Percentiles rank a stretch among this genome's conserved stretches.
These are phyloP conservation scores for Deuterostichococcus epilithicus DNA, from an alignment of 139 green algal genomes.

Conservation along the genomic window DNA sequence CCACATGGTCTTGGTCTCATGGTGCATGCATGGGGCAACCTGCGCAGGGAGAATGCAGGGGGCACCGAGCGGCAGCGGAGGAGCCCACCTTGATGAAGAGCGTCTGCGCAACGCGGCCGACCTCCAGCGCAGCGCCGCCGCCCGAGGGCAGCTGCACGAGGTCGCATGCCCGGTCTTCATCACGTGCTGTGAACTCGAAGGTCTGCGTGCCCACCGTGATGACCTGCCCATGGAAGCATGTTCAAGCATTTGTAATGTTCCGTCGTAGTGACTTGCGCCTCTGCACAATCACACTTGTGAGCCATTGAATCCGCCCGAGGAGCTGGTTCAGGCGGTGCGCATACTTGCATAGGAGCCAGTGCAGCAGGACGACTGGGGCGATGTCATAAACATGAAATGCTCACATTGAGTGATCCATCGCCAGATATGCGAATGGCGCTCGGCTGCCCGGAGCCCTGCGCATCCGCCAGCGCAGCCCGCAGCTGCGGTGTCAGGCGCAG, in stretches of 20 bases:
- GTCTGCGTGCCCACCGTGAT: neutral
- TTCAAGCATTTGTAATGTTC: neutral
- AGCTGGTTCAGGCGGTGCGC: neutral
- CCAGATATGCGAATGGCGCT: neutral
- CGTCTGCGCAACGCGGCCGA: neutral
- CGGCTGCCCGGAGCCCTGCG: neutral
- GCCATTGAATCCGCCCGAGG: no score
- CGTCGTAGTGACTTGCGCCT: neutral
- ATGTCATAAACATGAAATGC: neutral
- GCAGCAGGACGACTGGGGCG: neutral
- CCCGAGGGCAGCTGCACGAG: neutral
- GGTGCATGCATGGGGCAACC: no score
- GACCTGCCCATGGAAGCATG: neutral
- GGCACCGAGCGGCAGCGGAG: no score
- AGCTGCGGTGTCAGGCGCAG: constrained; percentile 4
- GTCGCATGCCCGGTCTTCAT: neutral
- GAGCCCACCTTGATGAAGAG: neutral
- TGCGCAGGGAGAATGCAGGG: no score
- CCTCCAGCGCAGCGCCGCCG: neutral
- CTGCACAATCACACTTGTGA: no score
- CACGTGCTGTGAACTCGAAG: neutral
- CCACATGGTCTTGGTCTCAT: no score
- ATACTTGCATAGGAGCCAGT: neutral
- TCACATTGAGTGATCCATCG: neutral
- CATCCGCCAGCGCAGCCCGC: neutral